Evolutionary conservation across 345 rosid species (phyloP), one percentile per base, ranked within the genome.

Genomic region (Arabidopsis suecica): DNA sequence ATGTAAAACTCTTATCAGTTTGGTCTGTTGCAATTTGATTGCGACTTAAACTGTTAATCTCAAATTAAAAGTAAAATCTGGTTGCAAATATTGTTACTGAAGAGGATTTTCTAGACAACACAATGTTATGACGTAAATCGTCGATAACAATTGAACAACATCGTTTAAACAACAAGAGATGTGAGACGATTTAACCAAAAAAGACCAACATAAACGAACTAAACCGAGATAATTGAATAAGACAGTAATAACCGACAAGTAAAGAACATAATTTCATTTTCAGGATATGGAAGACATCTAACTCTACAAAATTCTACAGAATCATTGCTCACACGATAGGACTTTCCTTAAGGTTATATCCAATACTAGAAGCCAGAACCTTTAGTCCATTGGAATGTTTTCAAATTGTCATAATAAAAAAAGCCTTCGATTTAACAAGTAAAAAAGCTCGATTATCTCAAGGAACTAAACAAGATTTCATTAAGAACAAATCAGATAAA

Each of bases 251-350:
- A 56, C 40, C 40, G 49, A 6, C 18, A 30, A 47, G 64, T 22
- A 59, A 36, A 50, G 34, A 57, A 69, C 36, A 20, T 22, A 44
- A 16, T 12, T 63, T n/a, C n/a, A n/a, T n/a, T n/a, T n/a, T 61
- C 38, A 28, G 32, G 40, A 62, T 0, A 25, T 4, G 18, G 61
- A 62, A 73, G 57, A 55, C 7, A 64, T 3, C 55, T 63, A 6
- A 54, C 13, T 63, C 45, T 30, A 70, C 30, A 48, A 18, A 59
- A 16, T 32, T 20, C 22, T 20, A 20, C 22, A 20, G 22, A 20
- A n/a, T n/a, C n/a, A n/a, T n/a, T n/a, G n/a, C n/a, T n/a, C n/a
- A n/a, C n/a, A n/a, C n/a, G n/a, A n/a, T n/a, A n/a, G n/a, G n/a
- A n/a, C n/a, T n/a, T n/a, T n/a, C n/a, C n/a, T n/a, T n/a, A n/a